Conservation (phyloP, 257 asterid species). For the Solanum megistacrolobum region DNA sequence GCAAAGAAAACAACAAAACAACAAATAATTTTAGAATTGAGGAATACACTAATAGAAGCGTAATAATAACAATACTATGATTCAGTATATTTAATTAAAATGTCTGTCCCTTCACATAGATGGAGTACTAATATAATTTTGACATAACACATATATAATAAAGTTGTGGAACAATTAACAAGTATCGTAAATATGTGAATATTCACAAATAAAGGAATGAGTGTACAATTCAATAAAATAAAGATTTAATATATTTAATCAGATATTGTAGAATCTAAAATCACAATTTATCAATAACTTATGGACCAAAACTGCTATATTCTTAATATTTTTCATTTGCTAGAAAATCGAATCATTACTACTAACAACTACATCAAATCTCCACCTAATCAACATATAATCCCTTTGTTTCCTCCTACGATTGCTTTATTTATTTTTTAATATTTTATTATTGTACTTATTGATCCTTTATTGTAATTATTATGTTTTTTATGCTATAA, state of each 20-base stretch:
- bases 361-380: conserved; percentile 17
- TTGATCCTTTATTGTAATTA: background rate
- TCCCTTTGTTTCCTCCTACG: conserved; percentile 25
- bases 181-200: background rate
- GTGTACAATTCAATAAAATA: background rate
- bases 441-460: background rate
- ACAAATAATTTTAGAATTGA: too few relatives aligned
- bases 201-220: background rate
- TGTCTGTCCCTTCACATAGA: background rate
- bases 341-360: conserved; percentile 19
- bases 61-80: background rate
- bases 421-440: background rate
- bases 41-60: too few relatives aligned
- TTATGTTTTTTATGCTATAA: background rate
- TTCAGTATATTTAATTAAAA: background rate
- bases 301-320: background rate
- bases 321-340: background rate
- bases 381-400: conserved; percentile 27
- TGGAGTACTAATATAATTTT: background rate
- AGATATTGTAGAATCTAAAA: background rate
- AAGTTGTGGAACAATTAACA: background rate
- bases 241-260: background rate
- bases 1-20: too few relatives aligned
- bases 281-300: background rate
- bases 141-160: background rate